Base-by-base conservation (phyloP, 208 protist species). In the Wallacemonas collosoma region DNA sequence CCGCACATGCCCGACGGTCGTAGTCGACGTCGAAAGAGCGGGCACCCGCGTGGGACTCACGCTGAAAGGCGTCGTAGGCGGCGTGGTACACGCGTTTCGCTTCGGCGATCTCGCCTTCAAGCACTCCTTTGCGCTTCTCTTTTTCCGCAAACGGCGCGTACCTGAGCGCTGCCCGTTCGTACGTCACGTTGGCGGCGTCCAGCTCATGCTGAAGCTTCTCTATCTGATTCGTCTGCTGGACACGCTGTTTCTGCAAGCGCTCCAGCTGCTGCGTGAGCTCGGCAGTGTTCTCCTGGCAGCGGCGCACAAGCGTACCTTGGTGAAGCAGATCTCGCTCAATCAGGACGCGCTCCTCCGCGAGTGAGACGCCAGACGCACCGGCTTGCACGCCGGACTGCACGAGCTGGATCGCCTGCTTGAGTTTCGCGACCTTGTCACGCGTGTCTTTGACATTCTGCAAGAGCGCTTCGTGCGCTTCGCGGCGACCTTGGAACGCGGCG, bases 331-430 rank as follows among this genome's bases (percentile, higher is more conserved):
- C 72, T 53, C 83, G 65, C 12, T 96, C 86, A 15, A 94, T 75
- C 61, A 87, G 67, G 36, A 75, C 79, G 14, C 83, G 80, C 73
- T 97, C 88, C 67, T 95, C 89, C 55, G 84, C 89, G 44, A 97
- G 76, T 0, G 90, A 94, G 58, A 94, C 64, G 43, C 93, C 93
- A 26, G 85, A 85, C 26, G 78, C 73, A n/a, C 89, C 89, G 4
- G 87, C 93, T 45, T 85, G 83, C 36, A 97, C 88, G 45, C 93
- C 93, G 26, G 88, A 89, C 45, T 87, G 77, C 35, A 91, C 70
- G 9, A 97, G 81, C 69, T 91, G 83, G 40, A 97, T 78, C 3
- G 82, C 78, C 26, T 81, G 76, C 74, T 89, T 87, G n/a, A 96
- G 75, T 40, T 90, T 82, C 6, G 84, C 72, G 26, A 94, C 80